A percentile compares a stretch with the other conserved stretches of the same genome.
phyloP scores from a whole-genome alignment of 108 stramenopile genomes.

The Cafeteria roenbergensis region DNA sequence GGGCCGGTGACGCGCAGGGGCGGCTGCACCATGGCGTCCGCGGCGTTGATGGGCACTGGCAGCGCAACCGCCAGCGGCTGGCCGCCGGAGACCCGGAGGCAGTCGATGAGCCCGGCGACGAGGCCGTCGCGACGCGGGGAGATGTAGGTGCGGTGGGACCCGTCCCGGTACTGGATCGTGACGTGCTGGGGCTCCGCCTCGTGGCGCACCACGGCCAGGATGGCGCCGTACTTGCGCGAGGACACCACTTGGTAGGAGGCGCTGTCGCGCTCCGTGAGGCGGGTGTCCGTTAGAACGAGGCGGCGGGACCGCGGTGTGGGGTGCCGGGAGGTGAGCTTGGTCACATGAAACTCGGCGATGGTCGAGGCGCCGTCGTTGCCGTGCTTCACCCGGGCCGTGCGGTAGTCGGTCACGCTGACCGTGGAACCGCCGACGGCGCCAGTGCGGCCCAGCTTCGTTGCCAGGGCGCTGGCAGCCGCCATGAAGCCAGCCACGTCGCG shows the following conservation, averaged over 20 bases:
- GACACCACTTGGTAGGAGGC: conserved; percentile 16
- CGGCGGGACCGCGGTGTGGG: neutral
- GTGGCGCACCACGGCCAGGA: conserved; percentile 17
- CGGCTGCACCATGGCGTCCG: no score
- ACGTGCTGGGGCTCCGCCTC: conserved; percentile 1
- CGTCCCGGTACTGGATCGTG: conserved; percentile 22
- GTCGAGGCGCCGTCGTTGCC: neutral
- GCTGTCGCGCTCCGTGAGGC: conserved; percentile 8
- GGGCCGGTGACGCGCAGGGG: no score
- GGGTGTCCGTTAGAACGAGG: conserved; percentile 5
- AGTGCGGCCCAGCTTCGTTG: neutral
- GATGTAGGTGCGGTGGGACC: conserved; percentile 7
- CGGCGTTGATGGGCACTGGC: neutral
- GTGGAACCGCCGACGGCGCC: neutral
- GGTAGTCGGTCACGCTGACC: neutral
- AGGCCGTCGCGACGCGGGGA: neutral
- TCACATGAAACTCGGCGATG: neutral
- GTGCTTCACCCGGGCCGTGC: neutral
- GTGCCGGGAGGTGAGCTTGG: neutral
- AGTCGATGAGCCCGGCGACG: neutral
- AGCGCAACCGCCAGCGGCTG: neutral
- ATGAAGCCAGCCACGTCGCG: neutral
- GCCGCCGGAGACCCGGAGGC: neutral
- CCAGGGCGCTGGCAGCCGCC: neutral
- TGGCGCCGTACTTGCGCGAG: neutral